A percentile compares a stretch with the other conserved stretches of the same genome.
phyloP scores from a whole-genome alignment of 306 rosid species.

The Abrus pulchellus region DNA sequence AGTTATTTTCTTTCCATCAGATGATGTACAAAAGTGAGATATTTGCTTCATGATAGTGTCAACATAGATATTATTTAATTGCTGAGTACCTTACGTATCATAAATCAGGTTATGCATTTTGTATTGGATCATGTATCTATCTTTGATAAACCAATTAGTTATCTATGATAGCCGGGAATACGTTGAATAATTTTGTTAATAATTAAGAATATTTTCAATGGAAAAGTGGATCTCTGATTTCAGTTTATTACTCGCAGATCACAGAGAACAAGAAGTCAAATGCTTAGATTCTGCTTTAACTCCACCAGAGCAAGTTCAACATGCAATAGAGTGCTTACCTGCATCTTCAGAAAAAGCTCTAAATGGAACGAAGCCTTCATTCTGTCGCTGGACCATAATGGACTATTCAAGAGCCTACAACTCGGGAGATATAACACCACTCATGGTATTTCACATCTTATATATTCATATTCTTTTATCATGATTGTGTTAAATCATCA shows the following conservation, averaged over 20 bases:
- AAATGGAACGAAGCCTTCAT: constrained; percentile 46
- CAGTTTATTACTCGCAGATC: constrained; percentile 57
- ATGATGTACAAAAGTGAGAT: not conserved
- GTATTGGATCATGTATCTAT: not conserved
- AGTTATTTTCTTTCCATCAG: constrained; percentile 32
- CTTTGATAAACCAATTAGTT: not conserved
- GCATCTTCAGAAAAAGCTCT: constrained; percentile 35
- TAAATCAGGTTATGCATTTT: constrained; percentile 12
- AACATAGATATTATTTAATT: constrained; percentile 10
- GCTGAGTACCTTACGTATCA: not conserved
- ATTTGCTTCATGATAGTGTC: not conserved
- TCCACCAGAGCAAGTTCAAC: constrained; percentile 71
- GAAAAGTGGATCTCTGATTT: constrained; percentile 21
- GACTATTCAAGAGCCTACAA: constrained; percentile 78
- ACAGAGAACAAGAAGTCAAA: constrained; percentile 65
- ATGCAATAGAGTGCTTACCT: constrained; percentile 71
- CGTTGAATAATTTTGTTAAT: too few species aligned
- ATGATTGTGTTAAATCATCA: constrained; percentile 36
- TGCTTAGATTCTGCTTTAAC: constrained; percentile 58
- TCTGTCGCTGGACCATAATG: constrained; percentile 77
- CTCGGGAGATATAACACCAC: constrained; percentile 72
- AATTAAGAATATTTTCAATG: not conserved
- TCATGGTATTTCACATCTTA: constrained; percentile 57
- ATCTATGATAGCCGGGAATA: too few species aligned
- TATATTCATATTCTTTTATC: constrained; percentile 33